These are phyloP conservation scores for Juncus inflexus DNA, from an alignment of 176 grass and related monocot species.

Conservation along the genomic window DNA sequence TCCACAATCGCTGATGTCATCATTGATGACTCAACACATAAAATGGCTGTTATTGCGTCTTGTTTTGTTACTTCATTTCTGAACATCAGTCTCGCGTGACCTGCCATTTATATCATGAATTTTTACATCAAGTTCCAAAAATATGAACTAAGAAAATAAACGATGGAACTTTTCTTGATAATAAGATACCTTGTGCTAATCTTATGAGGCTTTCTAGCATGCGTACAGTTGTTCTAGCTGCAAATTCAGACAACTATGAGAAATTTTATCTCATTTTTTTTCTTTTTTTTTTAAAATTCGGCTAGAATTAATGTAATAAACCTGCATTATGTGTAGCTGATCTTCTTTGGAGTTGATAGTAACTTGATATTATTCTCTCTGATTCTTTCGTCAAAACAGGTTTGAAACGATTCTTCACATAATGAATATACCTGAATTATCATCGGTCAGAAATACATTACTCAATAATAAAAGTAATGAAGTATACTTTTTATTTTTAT, in stretches of 20 bases:
- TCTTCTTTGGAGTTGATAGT: constrained; percentile 86
- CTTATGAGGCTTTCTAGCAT: constrained; percentile 98
- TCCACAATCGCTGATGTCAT: constrained; percentile 79
- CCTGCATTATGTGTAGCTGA: constrained; percentile 79
- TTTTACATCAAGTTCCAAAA: background rate
- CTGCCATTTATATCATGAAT: constrained; percentile 31
- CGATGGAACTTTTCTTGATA: background rate
- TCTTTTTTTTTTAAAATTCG: constrained; percentile 2
- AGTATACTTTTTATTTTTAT: background rate
- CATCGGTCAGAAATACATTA: background rate
- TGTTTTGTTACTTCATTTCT: constrained; percentile 64
- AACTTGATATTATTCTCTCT: constrained; percentile 70
- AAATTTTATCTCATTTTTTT: background rate
- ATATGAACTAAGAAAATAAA: no score
- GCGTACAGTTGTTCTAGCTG: constrained; percentile 89
- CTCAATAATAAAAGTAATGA: background rate
- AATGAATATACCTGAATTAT: constrained; percentile 76
- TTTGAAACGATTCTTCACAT: constrained; percentile 69
- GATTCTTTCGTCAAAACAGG: constrained; percentile 79
- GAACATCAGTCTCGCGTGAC: constrained; percentile 93
- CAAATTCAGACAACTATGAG: constrained; percentile 23
- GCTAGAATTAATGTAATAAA: constrained; percentile 23
- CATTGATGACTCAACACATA: constrained; percentile 95
- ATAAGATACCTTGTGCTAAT: constrained; percentile 67
- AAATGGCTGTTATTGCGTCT: constrained; percentile 80